A percentile compares a stretch with the other conserved stretches of the same genome.
Evolutionary conservation across 1,284 basidiomycete species (phyloP).

Genomic region (Ceraceosorus guamensis): DNA sequence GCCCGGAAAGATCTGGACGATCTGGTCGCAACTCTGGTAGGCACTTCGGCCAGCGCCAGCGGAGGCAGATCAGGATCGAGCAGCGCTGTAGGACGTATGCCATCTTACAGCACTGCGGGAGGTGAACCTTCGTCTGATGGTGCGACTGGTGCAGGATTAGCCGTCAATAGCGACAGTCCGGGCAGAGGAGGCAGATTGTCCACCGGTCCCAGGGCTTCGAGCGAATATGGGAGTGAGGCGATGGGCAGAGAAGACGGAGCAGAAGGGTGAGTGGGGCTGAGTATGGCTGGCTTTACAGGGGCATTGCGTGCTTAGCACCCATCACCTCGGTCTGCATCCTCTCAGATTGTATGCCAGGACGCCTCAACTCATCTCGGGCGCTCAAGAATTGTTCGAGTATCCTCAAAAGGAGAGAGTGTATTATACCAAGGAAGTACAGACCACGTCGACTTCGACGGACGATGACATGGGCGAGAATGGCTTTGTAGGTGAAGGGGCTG

Average conservation of each 20-base stretch:
- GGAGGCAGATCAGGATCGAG: neutral
- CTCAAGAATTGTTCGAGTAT: too few species aligned
- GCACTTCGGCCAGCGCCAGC: conserved; percentile 1
- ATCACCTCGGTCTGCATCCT: too few species aligned
- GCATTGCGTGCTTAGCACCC: too few species aligned
- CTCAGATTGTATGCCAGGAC: too few species aligned
- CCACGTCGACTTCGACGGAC: conserved; percentile 50
- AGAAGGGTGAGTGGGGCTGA: conserved; percentile 10
- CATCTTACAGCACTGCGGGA: too few species aligned
- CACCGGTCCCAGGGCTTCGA: conserved; percentile 4
- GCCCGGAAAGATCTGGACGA: conserved; percentile 38
- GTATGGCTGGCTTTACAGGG: too few species aligned
- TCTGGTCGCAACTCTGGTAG: conserved; percentile 36
- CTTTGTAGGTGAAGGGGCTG: conserved; percentile 42
- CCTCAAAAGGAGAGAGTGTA: conserved; percentile 66
- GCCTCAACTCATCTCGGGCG: too few species aligned
- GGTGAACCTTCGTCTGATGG: too few species aligned
- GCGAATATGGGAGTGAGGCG: conserved; percentile 21
- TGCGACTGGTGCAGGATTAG: neutral
- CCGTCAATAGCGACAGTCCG: neutral
- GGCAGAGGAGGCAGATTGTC: conserved; percentile 6
- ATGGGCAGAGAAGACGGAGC: conserved; percentile 10
- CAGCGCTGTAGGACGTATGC: too few species aligned
- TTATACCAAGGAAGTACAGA: conserved; percentile 91
- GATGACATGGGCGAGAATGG: conserved; percentile 53